Evolutionary conservation across 2,329 filamentous ascomycete species (phyloP), one percentile per base, ranked within the genome.

Genomic region (Phialocephala subalpina): DNA sequence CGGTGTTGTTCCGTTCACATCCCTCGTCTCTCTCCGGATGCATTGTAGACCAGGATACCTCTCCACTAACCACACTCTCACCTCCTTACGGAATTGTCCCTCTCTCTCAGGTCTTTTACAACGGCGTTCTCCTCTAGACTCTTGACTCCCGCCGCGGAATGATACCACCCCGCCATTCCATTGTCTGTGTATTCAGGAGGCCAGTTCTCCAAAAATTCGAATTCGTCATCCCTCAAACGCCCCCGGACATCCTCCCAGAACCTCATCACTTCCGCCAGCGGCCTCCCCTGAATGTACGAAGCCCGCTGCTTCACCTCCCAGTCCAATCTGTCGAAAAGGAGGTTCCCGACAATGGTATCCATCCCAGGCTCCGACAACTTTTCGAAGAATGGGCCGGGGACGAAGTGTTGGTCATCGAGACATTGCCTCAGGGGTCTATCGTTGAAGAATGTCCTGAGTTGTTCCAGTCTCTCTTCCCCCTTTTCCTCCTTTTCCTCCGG

Each of bases 401-500:
- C 27, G 25, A 53, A 53, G 18, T 72, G 60, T 2, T 58, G 22
- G 3, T 36, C n/a, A 33, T 71, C 67, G 47, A 70, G 38, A 49
- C 60, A 71, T 56, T 67, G 64, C 63, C 65, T 68, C 55, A 73
- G 53, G 12, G 65, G 63, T 11, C 49, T 47, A 38, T 66, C 60
- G 16, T 52, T 58, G 53, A 70, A 73, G 40, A 70, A 72, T 20
- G 60, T 18, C 27, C 62, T 63, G 64, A 66, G 61, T 36, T 60
- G 59, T 29, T 68, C 62, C 5, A 73, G 55, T 42, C 55, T 69
- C 45, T 69, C 65, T 20, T 68, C n/a, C n/a, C n/a, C n/a, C n/a
- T n/a, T n/a, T n/a, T n/a, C n/a, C n/a, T n/a, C n/a, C n/a, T n/a
- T n/a, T n/a, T n/a, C 67, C 5, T 33, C 25, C 18, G 49, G 7